Base-by-base conservation (phyloP, 768 basidiomycete species). In the Pisolithus marmoratus region DNA sequence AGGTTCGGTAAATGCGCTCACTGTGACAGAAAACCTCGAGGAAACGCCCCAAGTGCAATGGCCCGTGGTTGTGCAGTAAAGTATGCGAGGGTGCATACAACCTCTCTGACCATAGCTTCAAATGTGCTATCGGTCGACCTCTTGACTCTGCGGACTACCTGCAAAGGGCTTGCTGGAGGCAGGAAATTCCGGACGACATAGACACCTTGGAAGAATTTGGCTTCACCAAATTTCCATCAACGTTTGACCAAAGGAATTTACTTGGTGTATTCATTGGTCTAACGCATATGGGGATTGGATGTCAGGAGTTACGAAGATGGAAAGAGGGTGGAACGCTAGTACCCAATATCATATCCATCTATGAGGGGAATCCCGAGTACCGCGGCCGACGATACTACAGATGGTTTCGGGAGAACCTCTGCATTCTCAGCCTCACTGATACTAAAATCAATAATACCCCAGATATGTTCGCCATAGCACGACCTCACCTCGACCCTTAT, bases 171-270 rank as follows among this genome's bases (percentile, higher is more conserved):
- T 46, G 45, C 27, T 31, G 20, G 22, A 26, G 8, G 22, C 2
- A 31, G 6, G 45, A 46, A 12, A n/a, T 70, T 8, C 73, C 70
- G 3, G 58, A 60, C 2, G 57, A 72, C 54, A 31, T 49, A 2
- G 59, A 67, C 49, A 72, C 73, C 6, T 40, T 57, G 12, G 27
- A 54, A n/a, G 69, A 72, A 43, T 73, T 67, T 49, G 71, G 72
- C 5, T 72, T 73, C 49, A 42, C 43, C 2, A 58, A 55, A 8
- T 62, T 61, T 2, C 41, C 55, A 20, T 50, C 56, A 3, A 19
- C 58, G 1, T 43, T 50, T 15, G 53, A 59, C 8, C 49, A 43
- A 23, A 38, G 46, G 4, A 56, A 55, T 12, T 59, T 73, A 3
- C 49, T 69, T n/a, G 69, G 68, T 4, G 51, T 71, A 15, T 71